These are phyloP conservation scores for Phytophthora hibernalis DNA, from an alignment of 352 stramenopile species.

Conservation along the genomic window DNA sequence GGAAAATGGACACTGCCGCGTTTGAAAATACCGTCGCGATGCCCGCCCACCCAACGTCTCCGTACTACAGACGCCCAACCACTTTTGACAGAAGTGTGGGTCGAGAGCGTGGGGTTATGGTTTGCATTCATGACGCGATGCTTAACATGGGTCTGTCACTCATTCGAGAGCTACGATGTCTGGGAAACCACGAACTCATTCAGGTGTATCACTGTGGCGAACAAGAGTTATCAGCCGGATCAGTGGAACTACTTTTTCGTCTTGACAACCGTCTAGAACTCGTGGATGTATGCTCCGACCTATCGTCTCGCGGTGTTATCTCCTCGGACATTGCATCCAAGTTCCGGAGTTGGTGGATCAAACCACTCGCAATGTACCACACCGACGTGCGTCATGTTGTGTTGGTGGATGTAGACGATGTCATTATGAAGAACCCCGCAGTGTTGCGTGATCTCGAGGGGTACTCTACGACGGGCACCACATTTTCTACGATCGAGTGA, in stretches of 20 bases:
- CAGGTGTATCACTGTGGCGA: slow-evolving; percentile 41
- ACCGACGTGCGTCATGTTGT: slow-evolving; percentile 45
- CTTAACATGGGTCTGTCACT: slow-evolving; percentile 51
- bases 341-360: slow-evolving; percentile 56
- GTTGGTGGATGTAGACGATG: slow-evolving; percentile 59
- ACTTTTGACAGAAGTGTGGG: slow-evolving; percentile 29
- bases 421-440: slow-evolving; percentile 55
- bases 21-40: slow-evolving; percentile 19
- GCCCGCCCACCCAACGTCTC: slow-evolving; percentile 11
- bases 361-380: slow-evolving; percentile 51
- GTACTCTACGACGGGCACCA: slow-evolving; percentile 55
- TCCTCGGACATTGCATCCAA: slow-evolving; percentile 10
- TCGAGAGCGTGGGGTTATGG: slow-evolving; percentile 22
- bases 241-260: slow-evolving; percentile 29
- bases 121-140: slow-evolving; percentile 43
- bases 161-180: slow-evolving; percentile 34
- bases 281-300: slow-evolving; percentile 51
- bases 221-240: slow-evolving; percentile 48
- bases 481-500: slow-evolving; percentile 76
- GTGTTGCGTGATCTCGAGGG: slow-evolving; percentile 39
- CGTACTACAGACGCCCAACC: slow-evolving; percentile 16
- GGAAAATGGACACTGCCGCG: slow-evolving; percentile 26
- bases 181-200: slow-evolving; percentile 32
- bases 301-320: slow-evolving; percentile 28
- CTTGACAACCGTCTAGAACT: slow-evolving; percentile 38